Conservation (phyloP, 768 basidiomycete species). For the Cystofilobasidium bisporidii region DNA sequence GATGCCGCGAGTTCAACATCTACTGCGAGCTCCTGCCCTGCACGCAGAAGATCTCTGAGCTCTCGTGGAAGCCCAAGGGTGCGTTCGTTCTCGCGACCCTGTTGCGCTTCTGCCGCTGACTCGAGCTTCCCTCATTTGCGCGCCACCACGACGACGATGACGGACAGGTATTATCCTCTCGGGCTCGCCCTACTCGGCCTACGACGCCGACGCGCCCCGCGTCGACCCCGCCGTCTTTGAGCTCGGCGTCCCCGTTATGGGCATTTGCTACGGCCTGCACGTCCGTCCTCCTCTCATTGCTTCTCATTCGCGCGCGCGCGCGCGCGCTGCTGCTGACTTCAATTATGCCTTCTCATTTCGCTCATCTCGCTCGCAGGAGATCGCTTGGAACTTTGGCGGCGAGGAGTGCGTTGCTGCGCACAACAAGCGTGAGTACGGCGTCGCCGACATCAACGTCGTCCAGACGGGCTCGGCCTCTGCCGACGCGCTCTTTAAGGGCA, state of each 20-base stretch:
- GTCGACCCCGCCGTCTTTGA: constrained; percentile 80
- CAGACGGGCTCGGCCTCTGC: constrained; percentile 51
- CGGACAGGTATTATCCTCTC: constrained; percentile 80
- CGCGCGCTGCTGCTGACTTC: neutral
- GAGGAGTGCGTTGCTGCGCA: constrained; percentile 59
- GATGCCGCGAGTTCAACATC: constrained; percentile 94
- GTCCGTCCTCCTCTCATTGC: constrained; percentile 43
- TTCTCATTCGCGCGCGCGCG: neutral
- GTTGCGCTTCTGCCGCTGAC: neutral
- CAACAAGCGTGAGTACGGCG: constrained; percentile 90
- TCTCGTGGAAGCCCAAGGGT: constrained; percentile 94
- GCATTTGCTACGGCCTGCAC: constrained; percentile 96
- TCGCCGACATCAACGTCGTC: constrained; percentile 66
- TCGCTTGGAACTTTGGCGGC: constrained; percentile 78
- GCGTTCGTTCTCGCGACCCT: constrained; percentile 28
- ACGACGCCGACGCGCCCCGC: constrained; percentile 82
- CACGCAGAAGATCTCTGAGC: constrained; percentile 75
- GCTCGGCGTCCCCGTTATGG: constrained; percentile 79
- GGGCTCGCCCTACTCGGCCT: constrained; percentile 96
- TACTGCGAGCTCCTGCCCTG: constrained; percentile 98
- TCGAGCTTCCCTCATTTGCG: constrained; percentile 6
- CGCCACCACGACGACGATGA: neutral
- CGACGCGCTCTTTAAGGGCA: constrained; percentile 71
- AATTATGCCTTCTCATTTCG: neutral
- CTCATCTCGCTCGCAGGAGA: constrained; percentile 55